These are phyloP conservation scores for Ceratocystis albifundus DNA, from an alignment of 2,329 filamentous ascomycete species.

Conservation along the genomic window DNA sequence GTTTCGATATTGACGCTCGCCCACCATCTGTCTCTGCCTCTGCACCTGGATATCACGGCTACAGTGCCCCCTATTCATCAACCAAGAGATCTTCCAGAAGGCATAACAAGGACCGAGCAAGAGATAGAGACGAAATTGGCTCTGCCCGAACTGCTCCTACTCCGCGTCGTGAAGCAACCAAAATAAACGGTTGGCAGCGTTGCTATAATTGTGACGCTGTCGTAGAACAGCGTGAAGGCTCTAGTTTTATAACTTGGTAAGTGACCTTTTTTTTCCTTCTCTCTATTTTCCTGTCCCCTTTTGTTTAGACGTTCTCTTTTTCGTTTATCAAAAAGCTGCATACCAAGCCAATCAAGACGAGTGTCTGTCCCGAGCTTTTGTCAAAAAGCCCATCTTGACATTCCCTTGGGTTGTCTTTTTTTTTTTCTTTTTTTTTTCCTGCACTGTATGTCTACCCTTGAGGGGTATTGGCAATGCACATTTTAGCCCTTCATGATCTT, in stretches of 20 bases:
- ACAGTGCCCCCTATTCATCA: slow-evolving; percentile 9
- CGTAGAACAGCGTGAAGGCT: slow-evolving; percentile 71
- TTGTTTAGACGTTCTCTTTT: neutral
- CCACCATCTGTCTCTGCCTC: neutral
- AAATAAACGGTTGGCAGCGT: slow-evolving; percentile 59
- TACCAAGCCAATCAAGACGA: neutral
- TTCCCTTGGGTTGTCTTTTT: neutral
- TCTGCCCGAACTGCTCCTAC: slow-evolving; percentile 22
- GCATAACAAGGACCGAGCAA: slow-evolving; percentile 6
- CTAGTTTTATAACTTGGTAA: slow-evolving; percentile 81
- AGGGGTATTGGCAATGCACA: neutral
- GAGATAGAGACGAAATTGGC: slow-evolving; percentile 21
- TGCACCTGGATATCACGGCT: slow-evolving; percentile 9
- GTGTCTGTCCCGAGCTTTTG: neutral
- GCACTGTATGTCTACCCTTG: neutral
- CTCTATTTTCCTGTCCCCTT: neutral
- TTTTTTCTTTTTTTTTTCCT: neutral
- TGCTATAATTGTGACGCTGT: slow-evolving; percentile 63
- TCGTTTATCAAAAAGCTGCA: neutral
- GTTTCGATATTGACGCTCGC: neutral
- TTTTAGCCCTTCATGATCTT: slow-evolving; percentile 1
- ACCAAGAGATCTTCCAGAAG: neutral
- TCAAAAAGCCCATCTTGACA: neutral
- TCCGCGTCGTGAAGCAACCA: slow-evolving; percentile 37
- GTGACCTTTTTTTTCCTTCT: slow-evolving; percentile 27